Conservation (phyloP, 176 grass and related monocot genomes). For the Oryza longistaminata region DNA sequence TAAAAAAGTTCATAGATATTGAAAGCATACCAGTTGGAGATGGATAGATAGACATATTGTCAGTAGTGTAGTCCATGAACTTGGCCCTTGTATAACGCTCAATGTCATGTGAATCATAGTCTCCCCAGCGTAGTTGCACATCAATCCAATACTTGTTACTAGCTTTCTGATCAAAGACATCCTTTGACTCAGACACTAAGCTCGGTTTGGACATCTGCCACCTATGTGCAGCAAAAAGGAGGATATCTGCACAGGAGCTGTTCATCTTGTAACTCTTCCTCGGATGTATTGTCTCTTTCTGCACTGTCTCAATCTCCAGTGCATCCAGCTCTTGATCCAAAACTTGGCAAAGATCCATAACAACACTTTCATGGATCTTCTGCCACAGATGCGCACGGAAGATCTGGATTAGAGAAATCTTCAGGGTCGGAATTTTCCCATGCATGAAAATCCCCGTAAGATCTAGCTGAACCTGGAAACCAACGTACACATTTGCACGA, state of each 20-base stretch:
- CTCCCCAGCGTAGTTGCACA: constrained; percentile 96
- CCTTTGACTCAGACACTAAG: constrained; percentile 95
- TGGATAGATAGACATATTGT: constrained; percentile 99
- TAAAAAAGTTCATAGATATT: constrained; percentile 12
- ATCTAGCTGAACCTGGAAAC: constrained; percentile 91
- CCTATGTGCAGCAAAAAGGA: constrained; percentile 95
- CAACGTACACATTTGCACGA: constrained; percentile 88
- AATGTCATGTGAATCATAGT: constrained; percentile 98
- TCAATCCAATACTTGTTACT: constrained; percentile 99
- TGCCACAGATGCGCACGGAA: constrained; percentile 99
- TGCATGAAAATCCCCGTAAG: constrained; percentile 97
- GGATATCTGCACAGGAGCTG: constrained; percentile 93
- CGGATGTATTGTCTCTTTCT: constrained; percentile 99
- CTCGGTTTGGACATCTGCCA: constrained; percentile 99
- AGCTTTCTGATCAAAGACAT: constrained; percentile 96
- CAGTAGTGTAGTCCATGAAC: constrained; percentile 99
- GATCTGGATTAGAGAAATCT: constrained; percentile 98
- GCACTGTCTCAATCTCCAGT: constrained; percentile 97
- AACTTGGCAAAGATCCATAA: constrained; percentile 99
- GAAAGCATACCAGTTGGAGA: constrained; percentile 84
- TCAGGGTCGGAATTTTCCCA: constrained; percentile 97
- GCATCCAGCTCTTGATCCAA: constrained; percentile 97
- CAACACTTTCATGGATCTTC: constrained; percentile 99
- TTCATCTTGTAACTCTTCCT: constrained; percentile 99
- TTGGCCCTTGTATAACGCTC: constrained; percentile 98